phyloP scores from a whole-genome alignment of 1,284 basidiomycete species.

The Ganoderma multipileum region DNA sequence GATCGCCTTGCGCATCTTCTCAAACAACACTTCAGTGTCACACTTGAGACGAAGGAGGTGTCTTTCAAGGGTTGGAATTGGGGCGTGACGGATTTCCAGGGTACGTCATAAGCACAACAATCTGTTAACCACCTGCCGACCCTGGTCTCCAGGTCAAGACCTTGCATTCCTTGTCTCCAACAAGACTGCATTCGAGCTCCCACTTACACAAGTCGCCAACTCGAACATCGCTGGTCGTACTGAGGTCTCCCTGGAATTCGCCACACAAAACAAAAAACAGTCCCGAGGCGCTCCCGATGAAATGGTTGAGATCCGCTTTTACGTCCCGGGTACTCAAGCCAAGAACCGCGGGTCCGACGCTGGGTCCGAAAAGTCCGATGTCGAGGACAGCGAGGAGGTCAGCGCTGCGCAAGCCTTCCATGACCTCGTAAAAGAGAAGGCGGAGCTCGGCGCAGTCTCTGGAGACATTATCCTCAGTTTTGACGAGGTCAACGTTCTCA shows the following conservation, averaged over 20 bases:
- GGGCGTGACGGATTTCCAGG: constrained; percentile 95
- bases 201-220: constrained; percentile 89
- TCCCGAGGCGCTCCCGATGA: constrained; percentile 74
- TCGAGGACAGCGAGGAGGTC: constrained; percentile 70
- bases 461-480: constrained; percentile 96
- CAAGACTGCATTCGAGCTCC: constrained; percentile 92
- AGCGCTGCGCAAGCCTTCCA: constrained; percentile 97
- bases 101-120: constrained; percentile 49
- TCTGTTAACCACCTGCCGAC: not conserved
- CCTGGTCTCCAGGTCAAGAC: constrained; percentile 76
- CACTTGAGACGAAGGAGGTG: constrained; percentile 87
- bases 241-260: constrained; percentile 97
- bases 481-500: constrained; percentile 96
- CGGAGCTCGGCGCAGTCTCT: constrained; percentile 91
- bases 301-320: constrained; percentile 96
- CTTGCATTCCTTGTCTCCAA: constrained; percentile 92
- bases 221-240: constrained; percentile 98
- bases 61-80: constrained; percentile 99
- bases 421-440: constrained; percentile 95
- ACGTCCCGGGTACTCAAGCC: constrained; percentile 87
- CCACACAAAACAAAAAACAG: constrained; percentile 60
- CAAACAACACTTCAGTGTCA: constrained; percentile 86
- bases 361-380: constrained; percentile 77
- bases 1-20: constrained; percentile 80
- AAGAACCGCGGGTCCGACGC: constrained; percentile 78